Evolutionary conservation across 345 rosid genomes (phyloP).

Genomic region (Eucalyptus brandiana): DNA sequence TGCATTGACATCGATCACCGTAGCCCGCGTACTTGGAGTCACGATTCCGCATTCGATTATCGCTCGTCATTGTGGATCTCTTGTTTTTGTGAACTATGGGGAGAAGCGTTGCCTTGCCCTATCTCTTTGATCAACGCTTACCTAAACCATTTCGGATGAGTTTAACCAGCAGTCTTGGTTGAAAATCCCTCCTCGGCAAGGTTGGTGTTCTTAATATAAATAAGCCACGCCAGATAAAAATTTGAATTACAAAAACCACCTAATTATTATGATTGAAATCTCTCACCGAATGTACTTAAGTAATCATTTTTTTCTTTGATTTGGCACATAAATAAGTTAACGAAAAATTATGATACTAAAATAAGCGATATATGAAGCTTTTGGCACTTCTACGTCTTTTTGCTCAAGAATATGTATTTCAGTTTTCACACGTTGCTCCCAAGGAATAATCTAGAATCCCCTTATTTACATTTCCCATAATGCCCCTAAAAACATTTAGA

Average conservation of each 20-base stretch:
- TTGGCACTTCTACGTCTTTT: accelerated
- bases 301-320: too few relatives aligned
- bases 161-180: not conserved
- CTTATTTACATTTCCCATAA: not conserved
- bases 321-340: accelerated
- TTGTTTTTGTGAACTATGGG: too few relatives aligned
- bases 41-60: not conserved
- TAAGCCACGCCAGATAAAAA: not conserved
- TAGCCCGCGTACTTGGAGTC: not conserved
- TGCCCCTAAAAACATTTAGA: not conserved
- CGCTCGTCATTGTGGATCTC: too few relatives aligned
- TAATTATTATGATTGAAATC: too few relatives aligned
- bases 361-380: too few relatives aligned
- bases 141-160: too few relatives aligned
- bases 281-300: not conserved
- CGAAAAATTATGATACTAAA: not conserved
- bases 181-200: not conserved
- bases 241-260: too few relatives aligned
- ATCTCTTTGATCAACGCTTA: too few relatives aligned
- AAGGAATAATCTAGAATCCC: not conserved
- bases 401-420: too few relatives aligned
- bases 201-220: not conserved
- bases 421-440: not conserved
- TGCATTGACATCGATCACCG: not conserved
- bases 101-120: too few relatives aligned